Conservation (phyloP, 2,329 filamentous ascomycete species). For the Paecilomyces sp. region DNA sequence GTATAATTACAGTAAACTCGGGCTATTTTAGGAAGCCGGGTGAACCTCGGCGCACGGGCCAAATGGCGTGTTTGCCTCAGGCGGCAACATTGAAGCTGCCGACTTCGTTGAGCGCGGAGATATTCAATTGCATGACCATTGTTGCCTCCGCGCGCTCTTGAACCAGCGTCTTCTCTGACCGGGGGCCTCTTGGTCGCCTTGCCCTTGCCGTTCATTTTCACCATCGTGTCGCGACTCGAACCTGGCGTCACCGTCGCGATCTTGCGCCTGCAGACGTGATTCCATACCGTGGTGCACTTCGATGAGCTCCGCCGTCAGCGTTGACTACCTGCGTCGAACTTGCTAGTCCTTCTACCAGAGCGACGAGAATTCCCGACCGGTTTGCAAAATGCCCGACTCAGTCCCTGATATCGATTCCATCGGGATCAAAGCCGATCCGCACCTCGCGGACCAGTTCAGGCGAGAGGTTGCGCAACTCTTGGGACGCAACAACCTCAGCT, state of each 20-base stretch:
- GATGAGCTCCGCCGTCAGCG: neutral
- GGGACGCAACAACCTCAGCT: conserved; percentile 58
- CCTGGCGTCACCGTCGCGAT: neutral
- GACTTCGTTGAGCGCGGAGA: neutral
- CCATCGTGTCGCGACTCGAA: neutral
- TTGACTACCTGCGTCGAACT: neutral
- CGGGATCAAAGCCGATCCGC: conserved; percentile 58
- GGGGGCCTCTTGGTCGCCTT: neutral
- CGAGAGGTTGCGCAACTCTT: conserved; percentile 69
- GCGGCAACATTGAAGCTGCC: neutral
- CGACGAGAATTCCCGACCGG: neutral
- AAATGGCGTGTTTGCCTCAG: neutral
- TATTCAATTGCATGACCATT: neutral
- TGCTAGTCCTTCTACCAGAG: neutral
- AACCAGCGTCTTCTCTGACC: neutral
- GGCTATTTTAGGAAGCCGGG: neutral
- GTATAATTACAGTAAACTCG: no score
- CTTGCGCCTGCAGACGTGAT: neutral
- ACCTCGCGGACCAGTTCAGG: conserved; percentile 57
- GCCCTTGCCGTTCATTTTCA: neutral
- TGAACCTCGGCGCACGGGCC: neutral
- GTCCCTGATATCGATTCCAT: conserved; percentile 35
- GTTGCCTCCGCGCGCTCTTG: neutral
- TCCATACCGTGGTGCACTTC: neutral
- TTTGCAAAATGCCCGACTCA: conserved; percentile 26